Base-by-base conservation (phyloP, 352 stramenopile genomes). In the Phytophthora sp. region DNA sequence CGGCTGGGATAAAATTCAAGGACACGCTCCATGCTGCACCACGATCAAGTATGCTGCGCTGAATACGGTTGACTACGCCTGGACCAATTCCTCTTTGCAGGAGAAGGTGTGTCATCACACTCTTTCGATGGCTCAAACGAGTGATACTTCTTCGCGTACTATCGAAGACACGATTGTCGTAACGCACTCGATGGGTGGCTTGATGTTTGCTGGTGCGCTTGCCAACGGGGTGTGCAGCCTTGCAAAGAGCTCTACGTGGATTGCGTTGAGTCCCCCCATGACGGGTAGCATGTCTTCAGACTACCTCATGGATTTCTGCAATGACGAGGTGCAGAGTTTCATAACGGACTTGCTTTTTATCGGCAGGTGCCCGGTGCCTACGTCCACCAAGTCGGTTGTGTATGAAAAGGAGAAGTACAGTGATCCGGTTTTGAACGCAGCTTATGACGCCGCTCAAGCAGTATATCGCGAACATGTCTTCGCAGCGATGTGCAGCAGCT, bases 41-140 rank as follows among this genome's bases (percentile, higher is more conserved):
- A 55, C 41, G 2, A 62, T 82, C 44, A 81, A 81, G 50, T 87
- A 78, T 34, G 65, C 69, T 0, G 43, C 67, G 11, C 46, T 87
- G n/a, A 79, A 89, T 50, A 89, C 77, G 15, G 61, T 76, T 26
- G 61, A 83, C 52, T 73, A 66, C 34, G 79, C 30, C 1, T 89
- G 79, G 79, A 79, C 72, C n/a, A 68, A 74, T 38, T 45, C 44
- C 0, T 44, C 32, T 0, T 43, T 87, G 5, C 74, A 84, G 51
- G 2, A 78, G 15, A 64, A 72, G 5, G 60, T 74, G 32, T 87
- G 77, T 38, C 35, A 72, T 5, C 48, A 59, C 18, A 59, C 69
- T 1, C 49, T 83, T 0, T 46, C 45, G 2, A 66, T 73, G 31
- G 57, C 62, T 4, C 12, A 17, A 10, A 57, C 30, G 1, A 48